These are phyloP conservation scores for Trichoderma cornu-damae DNA, from an alignment of 2,329 filamentous ascomycete genomes.

Conservation along the genomic window DNA sequence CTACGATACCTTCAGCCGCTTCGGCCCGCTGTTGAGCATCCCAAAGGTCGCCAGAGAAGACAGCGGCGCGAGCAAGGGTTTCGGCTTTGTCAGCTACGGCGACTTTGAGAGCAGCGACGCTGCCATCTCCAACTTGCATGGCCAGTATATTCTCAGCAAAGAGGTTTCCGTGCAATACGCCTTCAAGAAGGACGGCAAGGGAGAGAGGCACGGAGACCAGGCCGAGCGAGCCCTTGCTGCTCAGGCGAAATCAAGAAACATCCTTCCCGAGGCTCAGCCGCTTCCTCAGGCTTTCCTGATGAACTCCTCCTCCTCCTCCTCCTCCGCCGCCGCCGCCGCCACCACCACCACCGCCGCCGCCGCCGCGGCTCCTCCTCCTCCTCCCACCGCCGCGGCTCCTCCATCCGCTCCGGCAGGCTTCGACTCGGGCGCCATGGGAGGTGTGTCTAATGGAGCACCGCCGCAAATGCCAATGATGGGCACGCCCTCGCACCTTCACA, in stretches of 20 bases:
- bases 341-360: slow-evolving; percentile 24
- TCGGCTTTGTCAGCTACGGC: slow-evolving; percentile 90
- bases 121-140: slow-evolving; percentile 87
- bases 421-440: slow-evolving; percentile 32
- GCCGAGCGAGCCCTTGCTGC: slow-evolving; percentile 88
- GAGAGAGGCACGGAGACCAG: slow-evolving; percentile 89
- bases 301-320: slow-evolving; percentile 22
- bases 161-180: slow-evolving; percentile 96
- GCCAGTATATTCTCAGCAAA: slow-evolving; percentile 95
- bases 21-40: slow-evolving; percentile 75
- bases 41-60: slow-evolving; percentile 94
- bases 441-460: slow-evolving; percentile 24
- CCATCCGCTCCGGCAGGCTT: slow-evolving; percentile 31
- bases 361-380: slow-evolving; percentile 25
- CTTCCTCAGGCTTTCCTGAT: slow-evolving; percentile 67
- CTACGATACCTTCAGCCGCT: slow-evolving; percentile 89
- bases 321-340: slow-evolving; percentile 25
- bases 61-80: slow-evolving; percentile 82
- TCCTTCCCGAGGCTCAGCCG: slow-evolving; percentile 73
- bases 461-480: slow-evolving; percentile 25
- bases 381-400: slow-evolving; percentile 24
- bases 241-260: slow-evolving; percentile 90
- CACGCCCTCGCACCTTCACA: slow-evolving; percentile 33
- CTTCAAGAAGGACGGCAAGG: slow-evolving; percentile 98
- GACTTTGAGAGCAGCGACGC: slow-evolving; percentile 92